phyloP scores from a whole-genome alignment of 495 filamentous ascomycete genomes.

The Pseudomonodictys pantanalensis region DNA sequence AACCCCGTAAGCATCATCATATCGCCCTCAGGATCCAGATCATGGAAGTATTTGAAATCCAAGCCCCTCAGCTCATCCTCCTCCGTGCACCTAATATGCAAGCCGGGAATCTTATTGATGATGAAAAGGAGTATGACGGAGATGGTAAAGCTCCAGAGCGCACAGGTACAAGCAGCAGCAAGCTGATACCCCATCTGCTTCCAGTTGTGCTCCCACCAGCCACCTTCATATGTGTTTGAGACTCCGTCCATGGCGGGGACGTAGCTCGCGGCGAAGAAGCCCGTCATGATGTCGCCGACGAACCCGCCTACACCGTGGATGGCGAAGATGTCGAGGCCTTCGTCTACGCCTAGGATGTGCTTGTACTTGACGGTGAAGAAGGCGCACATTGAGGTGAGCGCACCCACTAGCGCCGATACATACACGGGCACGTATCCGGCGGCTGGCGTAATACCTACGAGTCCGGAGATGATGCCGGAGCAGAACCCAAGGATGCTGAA shows the following conservation, averaged over 20 bases:
- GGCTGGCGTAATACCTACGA: slow-evolving; percentile 31
- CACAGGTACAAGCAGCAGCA: slow-evolving; percentile 28
- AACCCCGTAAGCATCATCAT: slow-evolving; percentile 8
- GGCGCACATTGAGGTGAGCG: slow-evolving; percentile 11
- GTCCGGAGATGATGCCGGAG: slow-evolving; percentile 29
- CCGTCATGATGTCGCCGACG: slow-evolving; percentile 32
- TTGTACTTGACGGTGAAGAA: slow-evolving; percentile 31
- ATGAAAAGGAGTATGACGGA: slow-evolving; percentile 27
- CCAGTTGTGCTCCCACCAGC: slow-evolving; percentile 32
- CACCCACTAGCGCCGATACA: slow-evolving; percentile 24
- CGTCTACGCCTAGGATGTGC: slow-evolving; percentile 31
- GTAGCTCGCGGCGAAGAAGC: slow-evolving; percentile 29
- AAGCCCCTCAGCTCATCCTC: slow-evolving; percentile 35
- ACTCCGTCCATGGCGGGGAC: slow-evolving; percentile 32
- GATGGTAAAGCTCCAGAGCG: slow-evolving; percentile 30
- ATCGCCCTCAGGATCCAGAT: slow-evolving; percentile 15
- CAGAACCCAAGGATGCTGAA: slow-evolving; percentile 34
- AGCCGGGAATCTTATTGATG: slow-evolving; percentile 34
- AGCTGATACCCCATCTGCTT: slow-evolving; percentile 36
- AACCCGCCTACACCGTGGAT: slow-evolving; percentile 34
- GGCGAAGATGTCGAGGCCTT: slow-evolving; percentile 36
- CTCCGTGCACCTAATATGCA: slow-evolving; percentile 31
- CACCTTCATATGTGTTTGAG: slow-evolving; percentile 13
- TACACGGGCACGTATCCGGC: slow-evolving; percentile 32
- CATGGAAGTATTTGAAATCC: slow-evolving; percentile 31